Evolutionary conservation across 1,284 basidiomycete species (phyloP).

Genomic region (Calocybe gambosa): DNA sequence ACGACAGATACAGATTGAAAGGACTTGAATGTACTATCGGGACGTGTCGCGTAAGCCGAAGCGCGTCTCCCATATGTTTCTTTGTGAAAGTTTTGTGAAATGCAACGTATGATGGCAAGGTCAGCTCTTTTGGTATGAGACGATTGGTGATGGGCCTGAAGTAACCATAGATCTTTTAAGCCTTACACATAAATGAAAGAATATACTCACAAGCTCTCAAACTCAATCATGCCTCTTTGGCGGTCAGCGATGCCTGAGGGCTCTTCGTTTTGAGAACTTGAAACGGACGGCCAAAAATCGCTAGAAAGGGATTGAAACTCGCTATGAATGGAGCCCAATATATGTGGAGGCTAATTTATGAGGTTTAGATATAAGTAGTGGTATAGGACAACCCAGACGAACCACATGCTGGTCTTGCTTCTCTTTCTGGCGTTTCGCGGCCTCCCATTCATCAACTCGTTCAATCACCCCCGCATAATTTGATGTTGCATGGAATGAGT

Average conservation of each 20-base stretch:
- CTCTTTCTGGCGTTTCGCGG: conserved; percentile 51
- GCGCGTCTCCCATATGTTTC: conserved; percentile 50
- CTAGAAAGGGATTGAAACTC: conserved; percentile 44
- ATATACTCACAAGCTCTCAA: conserved; percentile 51
- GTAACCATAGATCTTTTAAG: not conserved
- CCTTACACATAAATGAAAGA: not conserved
- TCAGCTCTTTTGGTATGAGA: conserved; percentile 37
- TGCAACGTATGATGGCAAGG: conserved; percentile 35
- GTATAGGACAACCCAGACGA: conserved; percentile 25
- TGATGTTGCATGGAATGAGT: conserved; percentile 22
- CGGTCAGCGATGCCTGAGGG: conserved; percentile 23
- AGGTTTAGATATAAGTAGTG: conserved; percentile 8
- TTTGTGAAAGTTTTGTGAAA: conserved; percentile 51
- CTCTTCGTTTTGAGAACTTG: conserved; percentile 13
- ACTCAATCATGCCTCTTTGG: conserved; percentile 37
- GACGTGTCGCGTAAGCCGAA: conserved; percentile 57
- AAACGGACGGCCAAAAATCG: conserved; percentile 42
- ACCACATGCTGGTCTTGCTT: conserved; percentile 58
- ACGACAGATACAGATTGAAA: conserved; percentile 54
- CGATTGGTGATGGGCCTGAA: conserved; percentile 29
- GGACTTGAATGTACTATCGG: conserved; percentile 51
- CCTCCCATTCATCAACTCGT: conserved; percentile 58
- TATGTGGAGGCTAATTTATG: conserved; percentile 48
- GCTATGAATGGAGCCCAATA: conserved; percentile 49
- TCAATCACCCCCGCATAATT: conserved; percentile 22